Percentiles rank a stretch among this genome's conserved stretches.
These are phyloP conservation scores for Lactarius deliciosus DNA, from an alignment of 768 basidiomycete genomes.

Conservation along the genomic window DNA sequence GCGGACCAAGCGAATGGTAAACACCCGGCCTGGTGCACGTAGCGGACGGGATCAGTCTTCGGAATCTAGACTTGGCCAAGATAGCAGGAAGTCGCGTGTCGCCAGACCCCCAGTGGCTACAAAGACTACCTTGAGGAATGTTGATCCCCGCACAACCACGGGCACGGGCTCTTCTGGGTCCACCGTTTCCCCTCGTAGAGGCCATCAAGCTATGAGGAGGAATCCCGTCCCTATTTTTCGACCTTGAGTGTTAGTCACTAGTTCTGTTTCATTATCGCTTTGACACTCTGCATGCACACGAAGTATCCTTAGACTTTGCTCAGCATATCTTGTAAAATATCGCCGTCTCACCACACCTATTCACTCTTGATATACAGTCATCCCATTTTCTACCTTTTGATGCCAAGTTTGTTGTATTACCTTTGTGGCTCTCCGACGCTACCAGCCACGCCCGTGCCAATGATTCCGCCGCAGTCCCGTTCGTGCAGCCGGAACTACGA, in stretches of 20 bases:
- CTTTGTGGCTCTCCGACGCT: too few species aligned
- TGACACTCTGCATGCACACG: conserved; percentile 1
- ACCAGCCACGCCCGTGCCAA: neutral
- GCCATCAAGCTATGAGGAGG: conserved; percentile 15
- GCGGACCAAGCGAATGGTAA: neutral
- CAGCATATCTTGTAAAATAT: conserved; percentile 25
- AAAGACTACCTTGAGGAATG: conserved; percentile 22
- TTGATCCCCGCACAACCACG: conserved; percentile 15
- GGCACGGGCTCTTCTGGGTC: conserved; percentile 6
- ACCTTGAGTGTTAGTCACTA: conserved; percentile 15
- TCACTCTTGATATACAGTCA: conserved; percentile 9
- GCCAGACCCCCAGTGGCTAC: conserved; percentile 15
- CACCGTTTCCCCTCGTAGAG: conserved; percentile 2
- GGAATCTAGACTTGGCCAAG: conserved; percentile 10
- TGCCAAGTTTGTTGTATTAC: neutral
- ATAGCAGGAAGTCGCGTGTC: conserved; percentile 5
- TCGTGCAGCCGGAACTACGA: neutral
- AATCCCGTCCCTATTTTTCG: conserved; percentile 2
- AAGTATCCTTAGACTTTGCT: conserved; percentile 12
- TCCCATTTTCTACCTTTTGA: neutral
- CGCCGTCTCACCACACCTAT: conserved; percentile 10
- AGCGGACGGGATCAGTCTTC: conserved; percentile 10
- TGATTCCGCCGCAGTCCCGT: neutral
- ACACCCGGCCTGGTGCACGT: conserved; percentile 13
- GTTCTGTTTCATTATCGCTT: conserved; percentile 3